A percentile compares a stretch with the other conserved stretches of the same genome.
Evolutionary conservation across 2,329 filamentous ascomycete genomes (phyloP).

Genomic region (Epichloe amarillans): DNA sequence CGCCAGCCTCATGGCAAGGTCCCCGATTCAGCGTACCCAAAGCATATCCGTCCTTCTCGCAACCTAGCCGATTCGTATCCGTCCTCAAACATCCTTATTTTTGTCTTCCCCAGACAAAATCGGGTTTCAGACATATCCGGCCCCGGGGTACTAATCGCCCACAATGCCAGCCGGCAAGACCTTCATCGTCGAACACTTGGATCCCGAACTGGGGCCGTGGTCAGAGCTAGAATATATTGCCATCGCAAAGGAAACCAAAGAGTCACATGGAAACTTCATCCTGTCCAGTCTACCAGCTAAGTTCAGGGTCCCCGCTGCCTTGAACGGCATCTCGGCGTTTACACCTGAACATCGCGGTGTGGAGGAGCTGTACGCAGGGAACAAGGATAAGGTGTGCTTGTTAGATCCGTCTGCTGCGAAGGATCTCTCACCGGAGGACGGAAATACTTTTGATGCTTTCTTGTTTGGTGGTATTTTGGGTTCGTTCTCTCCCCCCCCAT

Average conservation of each 20-base stretch:
- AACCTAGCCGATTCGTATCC: background rate
- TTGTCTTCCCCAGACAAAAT: background rate
- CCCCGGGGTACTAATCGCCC: background rate
- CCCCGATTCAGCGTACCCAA: too few species aligned
- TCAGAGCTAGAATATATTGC: constrained; percentile 83
- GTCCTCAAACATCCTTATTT: background rate
- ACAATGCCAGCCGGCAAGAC: constrained; percentile 43
- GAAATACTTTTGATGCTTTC: constrained; percentile 73
- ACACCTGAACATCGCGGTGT: constrained; percentile 64
- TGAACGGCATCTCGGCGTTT: constrained; percentile 47
- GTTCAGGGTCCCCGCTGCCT: constrained; percentile 49
- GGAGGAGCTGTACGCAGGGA: constrained; percentile 63
- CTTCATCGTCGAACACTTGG: constrained; percentile 93
- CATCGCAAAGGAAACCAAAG: constrained; percentile 70
- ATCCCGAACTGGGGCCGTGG: constrained; percentile 88
- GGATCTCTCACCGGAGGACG: constrained; percentile 76
- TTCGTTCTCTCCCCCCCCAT: constrained; percentile 25
- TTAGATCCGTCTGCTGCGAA: constrained; percentile 73
- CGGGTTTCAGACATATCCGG: too few species aligned
- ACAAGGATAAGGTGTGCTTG: constrained; percentile 70
- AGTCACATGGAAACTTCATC: constrained; percentile 55
- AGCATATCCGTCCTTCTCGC: too few species aligned
- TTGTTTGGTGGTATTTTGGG: constrained; percentile 93
- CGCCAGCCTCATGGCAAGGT: background rate
- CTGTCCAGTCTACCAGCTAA: constrained; percentile 65